These are phyloP conservation scores for Vicia villosa DNA, from an alignment of 306 rosid genomes.

Conservation along the genomic window DNA sequence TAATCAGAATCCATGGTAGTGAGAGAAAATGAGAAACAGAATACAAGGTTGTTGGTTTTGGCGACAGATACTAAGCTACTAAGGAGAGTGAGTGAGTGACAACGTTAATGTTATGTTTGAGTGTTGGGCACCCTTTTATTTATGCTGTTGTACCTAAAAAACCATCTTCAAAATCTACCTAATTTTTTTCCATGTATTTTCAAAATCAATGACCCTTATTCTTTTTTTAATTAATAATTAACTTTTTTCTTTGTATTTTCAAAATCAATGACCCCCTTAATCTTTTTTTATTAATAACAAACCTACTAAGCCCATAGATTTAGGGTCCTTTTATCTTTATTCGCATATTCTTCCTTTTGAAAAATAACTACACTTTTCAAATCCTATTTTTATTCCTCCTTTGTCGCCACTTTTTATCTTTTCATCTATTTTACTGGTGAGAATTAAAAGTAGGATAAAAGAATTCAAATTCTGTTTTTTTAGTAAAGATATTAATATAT, in stretches of 20 bases:
- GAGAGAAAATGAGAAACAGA: constrained; percentile 9
- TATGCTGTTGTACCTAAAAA: constrained; percentile 23
- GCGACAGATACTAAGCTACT: constrained; percentile 10
- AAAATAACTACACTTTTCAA: constrained; percentile 4
- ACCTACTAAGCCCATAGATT: constrained; percentile 31
- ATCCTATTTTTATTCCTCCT: background rate
- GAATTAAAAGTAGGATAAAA: too few relatives aligned
- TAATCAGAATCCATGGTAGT: constrained; percentile 76
- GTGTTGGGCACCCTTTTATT: constrained; percentile 13
- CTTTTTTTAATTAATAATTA: background rate
- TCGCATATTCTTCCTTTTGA: constrained; percentile 34
- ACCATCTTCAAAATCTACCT: background rate
- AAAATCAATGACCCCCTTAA: constrained; percentile 33
- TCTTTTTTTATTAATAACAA: background rate
- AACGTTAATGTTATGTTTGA: background rate
- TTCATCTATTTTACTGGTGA: background rate
- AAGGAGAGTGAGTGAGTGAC: constrained; percentile 35
- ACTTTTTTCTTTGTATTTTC: constrained; percentile 15
- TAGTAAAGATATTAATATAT: too few relatives aligned
- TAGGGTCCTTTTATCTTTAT: constrained; percentile 28
- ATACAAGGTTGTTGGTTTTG: background rate
- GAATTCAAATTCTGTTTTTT: too few relatives aligned
- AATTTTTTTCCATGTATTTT: constrained; percentile 28
- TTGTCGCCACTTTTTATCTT: background rate
- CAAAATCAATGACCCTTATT: constrained; percentile 32